A percentile compares a stretch with the other conserved stretches of the same genome.
Evolutionary conservation across 495 filamentous ascomycete species (phyloP).

Genomic region (Neurospora sp.): DNA sequence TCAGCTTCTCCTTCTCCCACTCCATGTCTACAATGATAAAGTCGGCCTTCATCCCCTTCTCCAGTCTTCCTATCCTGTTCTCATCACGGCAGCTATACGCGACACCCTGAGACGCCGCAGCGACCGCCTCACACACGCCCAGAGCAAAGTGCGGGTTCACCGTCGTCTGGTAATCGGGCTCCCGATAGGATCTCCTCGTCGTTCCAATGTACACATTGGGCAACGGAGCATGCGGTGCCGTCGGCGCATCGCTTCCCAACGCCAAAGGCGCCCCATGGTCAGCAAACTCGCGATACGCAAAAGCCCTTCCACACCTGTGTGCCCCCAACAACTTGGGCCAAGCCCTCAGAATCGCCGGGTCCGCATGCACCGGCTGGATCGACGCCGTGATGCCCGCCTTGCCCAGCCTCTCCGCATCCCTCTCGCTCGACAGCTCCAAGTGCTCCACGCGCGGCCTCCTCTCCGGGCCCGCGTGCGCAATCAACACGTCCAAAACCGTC

Average conservation of each 20-base stretch:
- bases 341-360: conserved; percentile 50
- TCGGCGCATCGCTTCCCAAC: conserved; percentile 52
- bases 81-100: conserved; percentile 52
- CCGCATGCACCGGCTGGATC: conserved; percentile 55
- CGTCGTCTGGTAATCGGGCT: conserved; percentile 35
- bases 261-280: conserved; percentile 43
- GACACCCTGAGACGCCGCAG: conserved; percentile 46
- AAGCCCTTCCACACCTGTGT: conserved; percentile 43
- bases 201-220: conserved; percentile 51
- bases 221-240: conserved; percentile 46
- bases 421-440: conserved; percentile 45
- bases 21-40: conserved; percentile 51
- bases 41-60: conserved; percentile 43
- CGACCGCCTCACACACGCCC: conserved; percentile 39
- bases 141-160: conserved; percentile 47
- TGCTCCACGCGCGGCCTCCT: conserved; percentile 53
- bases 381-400: conserved; percentile 49
- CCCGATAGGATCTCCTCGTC: conserved; percentile 44
- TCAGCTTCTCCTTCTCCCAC: conserved; percentile 40
- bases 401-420: conserved; percentile 44
- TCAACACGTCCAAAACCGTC: conserved; percentile 46
- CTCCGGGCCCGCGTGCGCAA: conserved; percentile 31
- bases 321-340: conserved; percentile 48
- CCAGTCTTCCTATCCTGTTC: conserved; percentile 37
- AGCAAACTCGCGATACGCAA: conserved; percentile 52